Conservation (phyloP, 768 basidiomycete species). For the Pulveroboletus sp. region DNA sequence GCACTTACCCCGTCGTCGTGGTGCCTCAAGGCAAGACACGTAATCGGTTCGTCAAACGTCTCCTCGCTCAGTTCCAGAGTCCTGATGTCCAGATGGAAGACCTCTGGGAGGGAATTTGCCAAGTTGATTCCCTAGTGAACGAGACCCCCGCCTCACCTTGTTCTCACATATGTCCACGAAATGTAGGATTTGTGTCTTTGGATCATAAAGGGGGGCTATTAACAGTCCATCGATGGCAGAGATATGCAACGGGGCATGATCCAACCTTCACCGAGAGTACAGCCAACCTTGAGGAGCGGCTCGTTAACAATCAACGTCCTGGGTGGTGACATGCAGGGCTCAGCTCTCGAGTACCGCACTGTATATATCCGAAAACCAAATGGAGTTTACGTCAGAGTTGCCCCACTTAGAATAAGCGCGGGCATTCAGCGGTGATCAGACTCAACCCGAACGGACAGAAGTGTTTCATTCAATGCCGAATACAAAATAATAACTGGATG, state of each 20-base stretch:
- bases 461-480: constrained; percentile 15
- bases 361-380: constrained; percentile 12
- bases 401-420: not conserved
- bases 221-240: not conserved
- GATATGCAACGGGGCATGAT: not conserved
- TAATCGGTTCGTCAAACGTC: constrained; percentile 50
- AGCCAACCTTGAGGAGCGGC: constrained; percentile 50
- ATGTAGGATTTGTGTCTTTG: constrained; percentile 48
- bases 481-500: constrained; percentile 15
- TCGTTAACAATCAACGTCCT: constrained; percentile 22
- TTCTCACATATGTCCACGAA: constrained; percentile 57
- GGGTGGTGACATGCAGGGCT: constrained; percentile 8
- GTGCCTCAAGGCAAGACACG: constrained; percentile 52
- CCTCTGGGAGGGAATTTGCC: constrained; percentile 9
- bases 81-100: constrained; percentile 37
- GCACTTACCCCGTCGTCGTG: constrained; percentile 26
- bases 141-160: constrained; percentile 6
- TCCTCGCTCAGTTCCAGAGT: constrained; percentile 41
- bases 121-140: not conserved
- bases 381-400: constrained; percentile 1
- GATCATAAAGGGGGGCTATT: constrained; percentile 60
- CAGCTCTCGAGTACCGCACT: not conserved
- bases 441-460: not conserved
- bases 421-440: not conserved
- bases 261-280: constrained; percentile 60